These are phyloP conservation scores for Saccharomyces jurei DNA, from an alignment of 805 yeast genomes.

Conservation along the genomic window DNA sequence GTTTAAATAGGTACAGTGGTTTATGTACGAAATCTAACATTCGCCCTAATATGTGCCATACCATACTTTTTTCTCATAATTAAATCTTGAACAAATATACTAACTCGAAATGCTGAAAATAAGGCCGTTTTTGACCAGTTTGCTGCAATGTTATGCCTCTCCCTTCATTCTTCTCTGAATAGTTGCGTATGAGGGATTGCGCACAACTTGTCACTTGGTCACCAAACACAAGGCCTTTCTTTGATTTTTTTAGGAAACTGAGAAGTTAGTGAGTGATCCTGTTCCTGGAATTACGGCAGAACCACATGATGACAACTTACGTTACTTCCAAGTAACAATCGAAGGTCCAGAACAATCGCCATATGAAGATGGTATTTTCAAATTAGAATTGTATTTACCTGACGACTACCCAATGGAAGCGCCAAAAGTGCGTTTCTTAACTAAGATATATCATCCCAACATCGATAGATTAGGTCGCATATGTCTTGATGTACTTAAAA, in stretches of 20 bases:
- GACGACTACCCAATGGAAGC: conserved; percentile 99
- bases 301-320: conserved; percentile 89
- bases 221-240: neutral
- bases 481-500: conserved; percentile 87
- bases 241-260: conserved; percentile 58
- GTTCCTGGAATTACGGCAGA: conserved; percentile 91
- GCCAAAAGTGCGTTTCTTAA: conserved; percentile 88
- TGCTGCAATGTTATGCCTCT: neutral
- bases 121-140: neutral
- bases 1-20: conserved; percentile 15
- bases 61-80: neutral
- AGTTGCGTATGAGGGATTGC: neutral
- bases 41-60: neutral
- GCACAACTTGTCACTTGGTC: neutral
- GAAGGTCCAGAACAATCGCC: conserved; percentile 91
- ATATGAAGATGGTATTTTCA: conserved; percentile 76
- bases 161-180: neutral
- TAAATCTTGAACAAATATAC: neutral
- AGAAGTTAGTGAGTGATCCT: conserved; percentile 84
- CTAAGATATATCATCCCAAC: conserved; percentile 93
- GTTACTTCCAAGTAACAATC: conserved; percentile 86
- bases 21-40: neutral
- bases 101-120: neutral
- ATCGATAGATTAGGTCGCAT: conserved; percentile 92
- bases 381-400: conserved; percentile 80